Base-by-base conservation (phyloP, 2,329 filamentous ascomycete species). In the Monilinia fructicola region DNA sequence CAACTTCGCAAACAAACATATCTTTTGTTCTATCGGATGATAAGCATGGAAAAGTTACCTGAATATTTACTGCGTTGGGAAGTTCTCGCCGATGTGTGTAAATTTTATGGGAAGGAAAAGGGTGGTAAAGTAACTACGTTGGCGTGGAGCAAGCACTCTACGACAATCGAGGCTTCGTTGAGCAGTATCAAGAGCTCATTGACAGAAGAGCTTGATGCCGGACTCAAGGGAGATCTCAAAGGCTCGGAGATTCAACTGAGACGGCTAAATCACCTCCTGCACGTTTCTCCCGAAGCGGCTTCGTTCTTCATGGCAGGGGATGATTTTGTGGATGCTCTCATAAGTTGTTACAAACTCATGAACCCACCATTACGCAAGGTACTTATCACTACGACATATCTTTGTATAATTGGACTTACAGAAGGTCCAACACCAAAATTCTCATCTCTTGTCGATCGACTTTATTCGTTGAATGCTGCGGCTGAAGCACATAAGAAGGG, bases 291-390 rank as follows among this genome's bases (percentile, higher is more conserved):
- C 0, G 80, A 82, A 26, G 79, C 82, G 0, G 84, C 84, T 26
- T 78, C 80, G 1, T 81, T 91, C 71, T 88, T 97, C 73, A 85
- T 96, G 72, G 90, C 90, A 0, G 94, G 94, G 0, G 93, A 90
- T 61, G 94, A 97, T 78, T 94, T 95, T 72, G 78, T 97, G 26
- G 94, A 97, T 76, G 87, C 90, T 0, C 82, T 97, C 16, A 81
- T 86, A 48, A 80, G 80, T 60, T 87, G 87, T 69, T 93, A 89
- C 77, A 83, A 81, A 59, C 83, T 88, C 67, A 87, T 86, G 77
- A 85, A 88, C 66, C 83, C 85, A 23, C 82, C 83, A 0, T 73
- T 93, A 54, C 85, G 88, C 67, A 90, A 86, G 69, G 83, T 85
- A 21, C 84, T 96, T 40, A 83, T 93, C 56, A 87, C 90, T 1